Evolutionary conservation across 2,329 filamentous ascomycete species (phyloP), one percentile per base, ranked within the genome.

Genomic region (Didymellaceae sp.): DNA sequence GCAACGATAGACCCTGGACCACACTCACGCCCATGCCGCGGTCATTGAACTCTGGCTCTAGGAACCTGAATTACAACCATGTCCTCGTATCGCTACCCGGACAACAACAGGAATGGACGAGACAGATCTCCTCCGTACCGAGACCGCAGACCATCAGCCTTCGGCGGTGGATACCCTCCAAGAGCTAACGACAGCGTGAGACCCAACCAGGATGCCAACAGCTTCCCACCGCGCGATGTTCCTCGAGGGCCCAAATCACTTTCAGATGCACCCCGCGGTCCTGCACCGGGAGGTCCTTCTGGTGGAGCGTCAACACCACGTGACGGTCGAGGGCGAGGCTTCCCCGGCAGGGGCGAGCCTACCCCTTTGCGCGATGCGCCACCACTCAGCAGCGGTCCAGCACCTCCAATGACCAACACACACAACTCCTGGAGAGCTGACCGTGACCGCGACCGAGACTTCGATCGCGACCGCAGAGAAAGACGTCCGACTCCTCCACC

Each of bases 221-320:
- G 43, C 3, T 73, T 72, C 20, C 61, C 64, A 14, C 49, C 68
- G 2, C 58, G 70, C 53, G 90, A 95, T 57, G 87, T 89, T 2
- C 91, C 91, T 3, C 83, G 91, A 47, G 91, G 89, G 0, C 91
- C 91, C 9, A 91, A 92, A 72, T 90, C 89, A 4, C 77, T 91
- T 49, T 82, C 88, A 52, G 89, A 93, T 83, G 22, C 82, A 13
- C 67, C 74, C 39, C 72, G 76, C 43, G 67, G 68, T n/a, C 68
- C 72, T 30, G 63, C 68, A 40, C 52, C 68, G 9, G 70, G 66
- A 20, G 61, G 61, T 5, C 59, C 66, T 4, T 57, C 67, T 28
- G 61, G 65, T 21, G 57, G 67, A 14, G 69, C 73, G 35, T 65
- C 72, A 43, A 73, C 72, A 22, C 87, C 86, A 11, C 82, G 89